phyloP scores from a whole-genome alignment of 768 basidiomycete genomes.

The Tubosaeta sp. region DNA sequence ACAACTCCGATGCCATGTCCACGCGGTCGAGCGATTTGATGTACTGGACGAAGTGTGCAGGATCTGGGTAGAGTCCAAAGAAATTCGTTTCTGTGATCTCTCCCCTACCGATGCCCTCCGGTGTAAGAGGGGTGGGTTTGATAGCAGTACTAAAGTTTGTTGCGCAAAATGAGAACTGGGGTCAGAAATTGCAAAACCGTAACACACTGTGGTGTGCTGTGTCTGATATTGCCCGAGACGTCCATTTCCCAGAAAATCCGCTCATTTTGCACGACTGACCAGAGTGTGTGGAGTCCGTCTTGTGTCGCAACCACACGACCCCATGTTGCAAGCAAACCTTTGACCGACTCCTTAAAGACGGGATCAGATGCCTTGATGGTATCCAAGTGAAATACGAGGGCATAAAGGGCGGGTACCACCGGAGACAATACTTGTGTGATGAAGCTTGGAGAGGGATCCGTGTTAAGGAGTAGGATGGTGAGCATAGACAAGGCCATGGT shows the following conservation, averaged over 20 bases:
- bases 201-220: conserved; percentile 40
- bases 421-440: conserved; percentile 64
- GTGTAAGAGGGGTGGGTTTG: conserved; percentile 46
- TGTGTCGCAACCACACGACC: conserved; percentile 54
- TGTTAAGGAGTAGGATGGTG: conserved; percentile 59
- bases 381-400: conserved; percentile 53
- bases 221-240: conserved; percentile 48
- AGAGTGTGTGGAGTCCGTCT: conserved; percentile 54
- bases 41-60: conserved; percentile 61
- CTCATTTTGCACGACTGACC: conserved; percentile 52
- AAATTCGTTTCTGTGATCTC: conserved; percentile 44
- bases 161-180: not conserved
- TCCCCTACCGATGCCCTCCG: conserved; percentile 41
- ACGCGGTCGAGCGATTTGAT: conserved; percentile 60
- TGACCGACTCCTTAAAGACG: conserved; percentile 51
- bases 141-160: conserved; percentile 16
- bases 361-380: conserved; percentile 61
- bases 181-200: not conserved
- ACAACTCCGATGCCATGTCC: conserved; percentile 69
- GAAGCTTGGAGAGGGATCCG: conserved; percentile 72
- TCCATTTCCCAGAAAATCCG: conserved; percentile 54
- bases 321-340: conserved; percentile 68
- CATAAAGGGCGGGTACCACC: conserved; percentile 62
- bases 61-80: conserved; percentile 72
- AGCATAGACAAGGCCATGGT: conserved; percentile 47